These are phyloP conservation scores for Barnettozyma sp. DNA, from an alignment of 805 yeast genomes.

Conservation along the genomic window DNA sequence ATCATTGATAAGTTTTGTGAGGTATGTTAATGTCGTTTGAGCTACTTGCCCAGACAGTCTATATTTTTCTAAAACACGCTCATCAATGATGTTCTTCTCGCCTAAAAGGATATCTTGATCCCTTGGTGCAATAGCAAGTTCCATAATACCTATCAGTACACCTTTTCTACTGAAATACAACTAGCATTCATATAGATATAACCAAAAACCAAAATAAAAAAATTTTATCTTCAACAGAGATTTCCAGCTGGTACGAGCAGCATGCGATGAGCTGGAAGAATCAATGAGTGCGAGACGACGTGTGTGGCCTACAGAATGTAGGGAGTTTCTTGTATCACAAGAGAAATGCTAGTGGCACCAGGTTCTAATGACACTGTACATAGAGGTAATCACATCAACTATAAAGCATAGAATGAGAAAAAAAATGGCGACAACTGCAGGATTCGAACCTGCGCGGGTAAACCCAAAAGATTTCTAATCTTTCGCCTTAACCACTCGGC, in stretches of 20 bases:
- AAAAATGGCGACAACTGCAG: slow-evolving; percentile 60
- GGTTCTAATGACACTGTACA: background rate
- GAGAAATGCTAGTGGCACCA: too few species aligned
- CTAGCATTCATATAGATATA: too few species aligned
- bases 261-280: slow-evolving; percentile 3
- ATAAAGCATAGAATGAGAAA: slow-evolving; percentile 15
- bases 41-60: slow-evolving; percentile 84
- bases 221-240: too few species aligned
- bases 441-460: slow-evolving; percentile 64
- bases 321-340: too few species aligned
- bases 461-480: slow-evolving; percentile 55
- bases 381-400: background rate
- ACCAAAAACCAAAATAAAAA: slow-evolving; percentile 3
- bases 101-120: slow-evolving; percentile 68
- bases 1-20: slow-evolving; percentile 60
- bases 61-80: slow-evolving; percentile 66
- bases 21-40: slow-evolving; percentile 70
- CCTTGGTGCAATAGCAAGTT: slow-evolving; percentile 65
- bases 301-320: too few species aligned
- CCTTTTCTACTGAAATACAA: background rate
- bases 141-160: slow-evolving; percentile 36
- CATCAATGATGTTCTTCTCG: slow-evolving; percentile 62
- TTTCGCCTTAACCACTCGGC: slow-evolving; percentile 67
- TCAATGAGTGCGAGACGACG: too few species aligned
- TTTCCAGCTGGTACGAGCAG: slow-evolving; percentile 4